phyloP scores from a whole-genome alignment of 2,329 filamentous ascomycete genomes.

The Stachybotrys elegans region DNA sequence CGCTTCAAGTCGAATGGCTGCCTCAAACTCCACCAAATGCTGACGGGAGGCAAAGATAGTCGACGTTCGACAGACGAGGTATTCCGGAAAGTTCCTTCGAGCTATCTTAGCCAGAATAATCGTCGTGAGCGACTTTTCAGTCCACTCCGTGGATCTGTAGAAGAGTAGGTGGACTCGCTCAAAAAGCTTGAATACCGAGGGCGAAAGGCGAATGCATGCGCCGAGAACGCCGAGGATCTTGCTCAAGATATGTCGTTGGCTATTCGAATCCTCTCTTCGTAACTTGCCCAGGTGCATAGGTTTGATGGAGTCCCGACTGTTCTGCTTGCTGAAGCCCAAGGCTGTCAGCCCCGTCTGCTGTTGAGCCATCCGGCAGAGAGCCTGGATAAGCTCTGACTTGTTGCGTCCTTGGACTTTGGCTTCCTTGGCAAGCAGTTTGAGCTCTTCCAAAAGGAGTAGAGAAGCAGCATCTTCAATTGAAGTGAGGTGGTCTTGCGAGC shows the following conservation, averaged over 20 bases:
- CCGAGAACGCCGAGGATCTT: slow-evolving; percentile 77
- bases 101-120: slow-evolving; percentile 92
- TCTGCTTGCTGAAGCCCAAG: slow-evolving; percentile 59
- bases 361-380: slow-evolving; percentile 68
- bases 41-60: slow-evolving; percentile 80
- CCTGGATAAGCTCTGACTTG: slow-evolving; percentile 72
- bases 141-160: slow-evolving; percentile 94
- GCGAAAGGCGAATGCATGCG: slow-evolving; percentile 76
- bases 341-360: slow-evolving; percentile 73
- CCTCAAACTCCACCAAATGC: slow-evolving; percentile 82
- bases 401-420: slow-evolving; percentile 83
- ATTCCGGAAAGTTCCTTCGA: slow-evolving; percentile 79
- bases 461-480: slow-evolving; percentile 79
- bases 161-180: slow-evolving; percentile 94
- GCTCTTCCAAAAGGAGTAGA: slow-evolving; percentile 78
- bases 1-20: slow-evolving; percentile 75
- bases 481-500: slow-evolving; percentile 66
- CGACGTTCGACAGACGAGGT: slow-evolving; percentile 82
- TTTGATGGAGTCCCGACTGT: slow-evolving; percentile 48
- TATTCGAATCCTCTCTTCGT: slow-evolving; percentile 43
- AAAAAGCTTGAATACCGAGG: slow-evolving; percentile 71
- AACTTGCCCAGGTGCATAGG: slow-evolving; percentile 10
- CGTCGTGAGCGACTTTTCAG: slow-evolving; percentile 90
- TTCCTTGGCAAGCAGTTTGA: slow-evolving; percentile 80
- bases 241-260: slow-evolving; percentile 67